Evolutionary conservation across 108 stramenopile genomes (phyloP).

Genomic region (Cyclostephanos invisitatus): DNA sequence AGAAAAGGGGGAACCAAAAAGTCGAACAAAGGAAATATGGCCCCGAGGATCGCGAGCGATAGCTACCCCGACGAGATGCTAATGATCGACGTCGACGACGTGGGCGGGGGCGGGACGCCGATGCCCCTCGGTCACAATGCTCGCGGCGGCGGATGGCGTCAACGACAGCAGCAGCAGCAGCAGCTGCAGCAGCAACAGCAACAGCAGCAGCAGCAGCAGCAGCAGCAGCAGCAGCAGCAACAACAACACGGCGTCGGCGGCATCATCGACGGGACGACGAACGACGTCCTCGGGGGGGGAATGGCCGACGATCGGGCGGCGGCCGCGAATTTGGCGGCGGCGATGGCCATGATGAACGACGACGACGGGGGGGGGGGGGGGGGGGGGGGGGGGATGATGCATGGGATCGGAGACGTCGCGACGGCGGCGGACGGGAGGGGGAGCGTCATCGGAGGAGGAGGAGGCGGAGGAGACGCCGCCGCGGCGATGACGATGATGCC

Average conservation of each 20-base stretch:
- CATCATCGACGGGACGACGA: not conserved
- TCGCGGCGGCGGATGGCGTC: not conserved
- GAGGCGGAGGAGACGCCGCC: too few relatives aligned
- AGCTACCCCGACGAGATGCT: conserved; percentile 74
- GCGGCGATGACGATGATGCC: too few relatives aligned
- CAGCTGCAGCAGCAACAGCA: not conserved
- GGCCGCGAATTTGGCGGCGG: not conserved
- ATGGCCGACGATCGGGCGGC: not conserved
- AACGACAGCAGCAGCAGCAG: conserved; percentile 3
- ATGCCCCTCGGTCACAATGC: not conserved
- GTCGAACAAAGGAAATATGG: too few relatives aligned
- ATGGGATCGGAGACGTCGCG: too few relatives aligned
- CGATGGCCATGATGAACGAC: not conserved
- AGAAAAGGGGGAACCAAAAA: too few relatives aligned
- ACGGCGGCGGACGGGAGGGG: too few relatives aligned
- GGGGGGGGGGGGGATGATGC: not conserved
- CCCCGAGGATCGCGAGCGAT: conserved; percentile 80
- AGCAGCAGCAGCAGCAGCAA: conserved; percentile 1
- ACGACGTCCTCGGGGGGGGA: too few relatives aligned
- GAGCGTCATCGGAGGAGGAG: too few relatives aligned
- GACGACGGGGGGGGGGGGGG: too few relatives aligned
- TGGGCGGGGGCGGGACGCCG: conserved; percentile 7
- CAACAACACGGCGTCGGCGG: not conserved
- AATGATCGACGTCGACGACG: conserved; percentile 66
- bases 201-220: too few relatives aligned